Base-by-base conservation (phyloP, 1,284 basidiomycete genomes). In the Irpex sp. region DNA sequence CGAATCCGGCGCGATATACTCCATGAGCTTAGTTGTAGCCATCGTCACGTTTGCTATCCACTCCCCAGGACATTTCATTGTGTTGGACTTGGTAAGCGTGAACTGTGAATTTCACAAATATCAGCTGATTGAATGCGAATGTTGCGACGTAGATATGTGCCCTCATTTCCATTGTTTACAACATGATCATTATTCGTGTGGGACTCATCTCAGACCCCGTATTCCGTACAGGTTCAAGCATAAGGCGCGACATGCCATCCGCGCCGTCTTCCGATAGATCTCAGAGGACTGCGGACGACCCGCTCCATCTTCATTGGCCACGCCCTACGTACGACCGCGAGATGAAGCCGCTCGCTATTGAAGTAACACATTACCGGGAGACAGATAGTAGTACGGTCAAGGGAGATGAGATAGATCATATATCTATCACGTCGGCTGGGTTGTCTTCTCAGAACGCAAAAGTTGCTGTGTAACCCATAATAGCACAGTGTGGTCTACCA, bases 1-100 rank as follows among this genome's bases (percentile, higher is more conserved):
- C 58, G 75, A 76, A 66, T 70, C 73, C n/a, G 75, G 70, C 3
- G 64, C 67, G 2, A 64, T 76, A 14, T 75, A 75, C 64, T 73
- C 73, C 4, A 61, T 70, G 55, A 69, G 73, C 2, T 70, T 75
- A 58, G 67, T 73, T 48, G 65, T 70, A n/a, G 69, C 71, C 14
- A 68, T 76, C 33, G 61, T 74, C 33, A 69, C 70, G n/a, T 75
- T 74, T 61, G 68, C 71, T 42, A 60, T 63, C 39, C 62, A 70
- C 36, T 69, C 67, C 14, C 69, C 71, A 36, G 73, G 73, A 10
- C 70, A 72, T 16, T 75, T 71, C 58, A 67, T 75, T 37, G 39
- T 74, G 9, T 66, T 74, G 12, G 74, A 76, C 64, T 67, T 74
- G 64, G 74, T 74, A 47, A 56, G 69, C 61, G 8, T n/a, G 18